Conservation (phyloP, 495 filamentous ascomycete species). For the Penicillium argentinense region DNA sequence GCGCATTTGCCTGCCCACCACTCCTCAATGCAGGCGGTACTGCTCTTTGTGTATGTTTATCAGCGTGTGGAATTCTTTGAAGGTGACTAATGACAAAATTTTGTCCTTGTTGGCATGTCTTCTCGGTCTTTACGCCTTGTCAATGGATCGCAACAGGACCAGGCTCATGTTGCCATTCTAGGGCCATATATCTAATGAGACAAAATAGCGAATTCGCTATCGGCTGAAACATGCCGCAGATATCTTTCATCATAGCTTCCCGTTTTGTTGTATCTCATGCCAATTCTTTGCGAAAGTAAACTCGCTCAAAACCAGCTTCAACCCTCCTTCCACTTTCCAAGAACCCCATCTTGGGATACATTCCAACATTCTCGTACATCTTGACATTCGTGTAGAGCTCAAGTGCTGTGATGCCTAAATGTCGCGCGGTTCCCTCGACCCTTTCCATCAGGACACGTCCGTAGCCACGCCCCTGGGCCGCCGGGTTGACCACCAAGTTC, state of each 20-base stretch:
- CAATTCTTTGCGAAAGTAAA: constrained; percentile 28
- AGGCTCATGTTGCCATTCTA: background rate
- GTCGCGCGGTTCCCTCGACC: constrained; percentile 12
- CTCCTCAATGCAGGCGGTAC: constrained; percentile 1
- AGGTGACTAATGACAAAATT: background rate
- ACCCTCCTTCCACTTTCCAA: constrained; percentile 25
- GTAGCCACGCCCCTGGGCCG: constrained; percentile 30
- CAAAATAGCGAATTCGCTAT: background rate
- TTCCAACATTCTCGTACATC: constrained; percentile 37
- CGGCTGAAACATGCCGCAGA: background rate
- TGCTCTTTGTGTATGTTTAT: constrained; percentile 5
- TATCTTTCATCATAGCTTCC: background rate
- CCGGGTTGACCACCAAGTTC: constrained; percentile 33
- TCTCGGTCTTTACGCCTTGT: constrained; percentile 4
- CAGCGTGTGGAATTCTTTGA: background rate
- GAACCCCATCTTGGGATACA: constrained; percentile 37
- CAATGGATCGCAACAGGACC: background rate
- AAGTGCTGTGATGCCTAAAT: constrained; percentile 8
- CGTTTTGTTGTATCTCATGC: background rate
- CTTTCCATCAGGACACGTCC: constrained; percentile 26
- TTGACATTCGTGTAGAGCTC: constrained; percentile 38
- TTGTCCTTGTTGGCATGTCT: constrained; percentile 4
- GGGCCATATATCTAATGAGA: background rate
- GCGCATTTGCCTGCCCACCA: constrained; percentile 1
- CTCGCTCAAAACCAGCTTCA: constrained; percentile 34